Evolutionary conservation across 2,329 filamentous ascomycete genomes (phyloP), one percentile per base, ranked within the genome.

Genomic region (Calycina marina): DNA sequence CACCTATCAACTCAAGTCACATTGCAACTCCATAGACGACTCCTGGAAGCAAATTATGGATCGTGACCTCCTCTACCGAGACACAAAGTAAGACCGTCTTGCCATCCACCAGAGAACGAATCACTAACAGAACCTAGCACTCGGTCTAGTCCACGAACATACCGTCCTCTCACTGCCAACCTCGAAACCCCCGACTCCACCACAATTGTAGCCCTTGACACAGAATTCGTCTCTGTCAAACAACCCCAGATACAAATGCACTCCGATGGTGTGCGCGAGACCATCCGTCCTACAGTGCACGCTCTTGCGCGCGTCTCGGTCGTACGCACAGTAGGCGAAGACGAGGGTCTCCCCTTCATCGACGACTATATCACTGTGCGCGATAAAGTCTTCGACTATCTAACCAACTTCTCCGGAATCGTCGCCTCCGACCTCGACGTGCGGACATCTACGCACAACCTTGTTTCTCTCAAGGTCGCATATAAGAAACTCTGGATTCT

Each of bases 401-500:
- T 98, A 22, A 98, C 92, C 0, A 77, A 80, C 27, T 96, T 84
- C 60, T 96, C 88, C 0, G 90, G 90, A 25, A 93, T 98, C 44
- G 79, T 77, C 4, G 70, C 77, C 1, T 77, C 79, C 14, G 90
- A 98, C 50, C 65, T 98, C 6, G 85, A 93, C 45, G 74, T 78
- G 15, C 67, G 73, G 35, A 66, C 70, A n/a, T 81, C 80, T 26
- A 71, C 68, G 33, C 88, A 93, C 56, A 83, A 84, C 34, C 69
- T 96, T 0, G 76, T 96, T 6, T 70, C 80, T 2, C 66, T 96
- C 25, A 98, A 98, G 54, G 71, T 81, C 36, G 86, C 83, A 1
- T 98, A 96, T 65, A 98, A 98, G 59, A 94, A 94, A 55, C 73
- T 98, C 17, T 98, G 92, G 92, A 72, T 96, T 11, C 67, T 98